Evolutionary conservation across 2,329 filamentous ascomycete genomes (phyloP).

Genomic region (Stenocarpella maydis): DNA sequence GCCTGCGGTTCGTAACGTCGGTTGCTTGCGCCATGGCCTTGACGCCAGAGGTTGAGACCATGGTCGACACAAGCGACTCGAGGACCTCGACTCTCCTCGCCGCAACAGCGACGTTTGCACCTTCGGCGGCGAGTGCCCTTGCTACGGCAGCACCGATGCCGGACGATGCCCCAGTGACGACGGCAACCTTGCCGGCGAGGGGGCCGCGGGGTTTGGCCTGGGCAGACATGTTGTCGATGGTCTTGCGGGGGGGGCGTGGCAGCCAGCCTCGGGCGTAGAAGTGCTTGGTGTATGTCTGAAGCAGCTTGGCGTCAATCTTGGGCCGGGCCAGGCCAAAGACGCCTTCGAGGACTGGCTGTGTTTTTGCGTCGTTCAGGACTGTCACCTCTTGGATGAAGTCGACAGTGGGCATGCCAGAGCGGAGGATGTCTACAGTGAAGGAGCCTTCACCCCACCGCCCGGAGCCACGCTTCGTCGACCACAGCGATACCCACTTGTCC

Average conservation of each 20-base stretch:
- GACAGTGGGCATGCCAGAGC: slow-evolving; percentile 80
- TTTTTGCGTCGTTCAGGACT: slow-evolving; percentile 75
- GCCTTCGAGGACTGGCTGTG: slow-evolving; percentile 63
- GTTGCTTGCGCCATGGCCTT: slow-evolving; percentile 75
- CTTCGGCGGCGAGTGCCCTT: slow-evolving; percentile 72
- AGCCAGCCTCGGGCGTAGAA: slow-evolving; percentile 85
- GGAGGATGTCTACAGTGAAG: slow-evolving; percentile 81
- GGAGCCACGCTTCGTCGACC: slow-evolving; percentile 74
- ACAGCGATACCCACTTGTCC: slow-evolving; percentile 78
- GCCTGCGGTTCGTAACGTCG: slow-evolving; percentile 72
- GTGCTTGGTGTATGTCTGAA: slow-evolving; percentile 81
- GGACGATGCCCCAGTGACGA: slow-evolving; percentile 82
- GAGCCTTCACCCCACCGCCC: slow-evolving; percentile 72
- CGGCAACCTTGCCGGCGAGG: slow-evolving; percentile 73
- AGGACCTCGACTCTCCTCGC: slow-evolving; percentile 76
- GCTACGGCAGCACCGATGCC: slow-evolving; percentile 82
- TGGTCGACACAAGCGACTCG: slow-evolving; percentile 66
- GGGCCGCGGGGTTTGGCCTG: slow-evolving; percentile 59
- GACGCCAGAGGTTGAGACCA: slow-evolving; percentile 50
- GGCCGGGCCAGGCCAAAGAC: slow-evolving; percentile 66
- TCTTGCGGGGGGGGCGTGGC: slow-evolving; percentile 64
- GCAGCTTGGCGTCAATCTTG: slow-evolving; percentile 73
- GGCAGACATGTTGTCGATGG: slow-evolving; percentile 39
- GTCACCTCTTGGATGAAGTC: slow-evolving; percentile 76
- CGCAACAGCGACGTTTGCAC: slow-evolving; percentile 75